These are phyloP conservation scores for Tubosaeta brunneosetosa DNA, from an alignment of 768 basidiomycete genomes.

Conservation along the genomic window DNA sequence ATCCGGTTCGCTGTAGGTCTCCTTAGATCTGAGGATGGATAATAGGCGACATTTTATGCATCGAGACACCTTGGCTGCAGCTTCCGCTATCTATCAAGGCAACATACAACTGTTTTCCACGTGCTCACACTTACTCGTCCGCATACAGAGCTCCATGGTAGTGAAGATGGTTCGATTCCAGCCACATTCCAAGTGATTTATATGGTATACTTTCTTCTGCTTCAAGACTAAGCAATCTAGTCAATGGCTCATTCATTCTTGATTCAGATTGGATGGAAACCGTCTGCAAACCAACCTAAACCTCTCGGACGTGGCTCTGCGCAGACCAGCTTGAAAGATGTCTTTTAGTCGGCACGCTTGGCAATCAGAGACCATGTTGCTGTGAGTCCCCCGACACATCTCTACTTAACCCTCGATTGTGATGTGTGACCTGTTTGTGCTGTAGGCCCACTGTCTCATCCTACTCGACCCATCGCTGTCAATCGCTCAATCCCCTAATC, in stretches of 20 bases:
- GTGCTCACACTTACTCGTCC: neutral
- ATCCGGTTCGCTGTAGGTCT: neutral
- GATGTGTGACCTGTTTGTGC: neutral
- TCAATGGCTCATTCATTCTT: neutral
- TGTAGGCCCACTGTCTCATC: neutral
- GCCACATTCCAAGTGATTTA: constrained; percentile 97
- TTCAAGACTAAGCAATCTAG: neutral
- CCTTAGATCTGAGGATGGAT: neutral
- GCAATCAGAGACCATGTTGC: neutral
- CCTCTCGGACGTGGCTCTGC: constrained; percentile 62
- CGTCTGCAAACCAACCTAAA: constrained; percentile 59
- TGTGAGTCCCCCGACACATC: neutral
- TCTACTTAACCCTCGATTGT: neutral
- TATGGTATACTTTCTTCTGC: constrained; percentile 53
- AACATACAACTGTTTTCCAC: constrained; percentile 8
- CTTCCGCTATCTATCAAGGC: constrained; percentile 94
- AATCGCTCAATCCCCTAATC: neutral
- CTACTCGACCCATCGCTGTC: neutral
- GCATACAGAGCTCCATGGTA: constrained; percentile 71
- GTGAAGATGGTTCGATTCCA: constrained; percentile 78
- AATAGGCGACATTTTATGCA: constrained; percentile 61
- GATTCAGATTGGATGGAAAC: constrained; percentile 79
- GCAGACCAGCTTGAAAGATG: constrained; percentile 56
- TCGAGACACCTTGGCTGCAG: constrained; percentile 85
- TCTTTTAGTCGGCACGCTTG: constrained; percentile 34